Evolutionary conservation across 169 alveolate species (phyloP).

Genomic region (Eimeria brunetti): DNA sequence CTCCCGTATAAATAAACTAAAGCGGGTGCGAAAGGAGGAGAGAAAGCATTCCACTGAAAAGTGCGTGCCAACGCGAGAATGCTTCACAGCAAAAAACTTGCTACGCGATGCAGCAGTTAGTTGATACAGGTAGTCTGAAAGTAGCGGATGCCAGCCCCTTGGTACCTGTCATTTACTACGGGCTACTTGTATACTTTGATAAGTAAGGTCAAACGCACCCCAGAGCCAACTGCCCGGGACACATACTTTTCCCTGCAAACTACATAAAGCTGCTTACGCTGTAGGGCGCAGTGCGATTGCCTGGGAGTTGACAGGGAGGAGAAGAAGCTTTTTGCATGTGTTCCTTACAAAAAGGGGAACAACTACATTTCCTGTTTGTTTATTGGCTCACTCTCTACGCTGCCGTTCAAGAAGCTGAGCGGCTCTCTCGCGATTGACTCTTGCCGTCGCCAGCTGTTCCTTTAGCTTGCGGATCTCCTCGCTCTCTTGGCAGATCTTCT

Average conservation of each 20-base stretch:
- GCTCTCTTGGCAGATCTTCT: conserved; percentile 67
- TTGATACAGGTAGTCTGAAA: too few relatives aligned
- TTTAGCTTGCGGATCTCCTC: conserved; percentile 78
- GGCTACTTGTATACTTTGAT: not conserved
- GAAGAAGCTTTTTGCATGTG: not conserved
- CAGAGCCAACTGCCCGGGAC: not conserved
- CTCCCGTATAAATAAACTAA: not conserved
- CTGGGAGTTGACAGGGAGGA: not conserved
- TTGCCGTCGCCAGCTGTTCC: conserved; percentile 83
- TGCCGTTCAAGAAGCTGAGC: conserved; percentile 85
- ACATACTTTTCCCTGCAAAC: not conserved
- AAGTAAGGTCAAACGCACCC: not conserved
- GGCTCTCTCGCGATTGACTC: conserved; percentile 83
- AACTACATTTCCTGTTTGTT: not conserved
- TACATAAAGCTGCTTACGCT: not conserved
- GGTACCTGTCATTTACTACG: not conserved
- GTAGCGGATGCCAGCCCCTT: too few relatives aligned
- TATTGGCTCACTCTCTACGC: conserved; percentile 78
- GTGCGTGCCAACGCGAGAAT: not conserved
- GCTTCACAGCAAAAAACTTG: not conserved
- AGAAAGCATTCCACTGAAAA: not conserved
- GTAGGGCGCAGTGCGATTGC: not conserved
- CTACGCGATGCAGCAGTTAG: too few relatives aligned
- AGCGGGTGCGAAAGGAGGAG: not conserved
- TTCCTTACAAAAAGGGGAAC: not conserved